Percentiles rank a stretch among this genome's conserved stretches.
Conservation (phyloP, 257 asterid genomes). For the Plantago elongata region DNA sequence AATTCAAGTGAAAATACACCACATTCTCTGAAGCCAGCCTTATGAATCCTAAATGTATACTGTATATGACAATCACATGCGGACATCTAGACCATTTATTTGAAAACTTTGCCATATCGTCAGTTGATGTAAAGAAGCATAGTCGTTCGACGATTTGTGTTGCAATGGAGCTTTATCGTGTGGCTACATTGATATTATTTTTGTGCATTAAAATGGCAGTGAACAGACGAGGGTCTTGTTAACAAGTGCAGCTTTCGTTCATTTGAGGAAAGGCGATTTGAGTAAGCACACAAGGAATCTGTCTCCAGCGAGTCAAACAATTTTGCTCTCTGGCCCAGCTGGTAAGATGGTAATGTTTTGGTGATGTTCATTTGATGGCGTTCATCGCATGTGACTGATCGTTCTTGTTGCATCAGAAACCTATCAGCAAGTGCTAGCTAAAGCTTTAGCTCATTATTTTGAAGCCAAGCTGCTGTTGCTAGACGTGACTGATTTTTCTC, state of each 20-base stretch:
- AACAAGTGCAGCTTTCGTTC: slow-evolving; percentile 72
- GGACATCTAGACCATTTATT: background rate
- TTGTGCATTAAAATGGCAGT: slow-evolving; percentile 31
- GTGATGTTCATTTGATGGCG: background rate
- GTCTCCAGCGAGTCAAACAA: slow-evolving; percentile 82
- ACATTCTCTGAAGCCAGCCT: too few relatives aligned
- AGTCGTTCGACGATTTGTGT: background rate
- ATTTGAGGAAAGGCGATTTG: slow-evolving; percentile 49
- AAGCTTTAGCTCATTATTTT: slow-evolving; percentile 75
- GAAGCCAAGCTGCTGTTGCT: slow-evolving; percentile 61
- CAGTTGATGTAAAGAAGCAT: background rate
- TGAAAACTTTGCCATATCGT: background rate
- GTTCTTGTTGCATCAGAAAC: slow-evolving; percentile 38
- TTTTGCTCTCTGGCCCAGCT: slow-evolving; percentile 80
- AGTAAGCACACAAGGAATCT: slow-evolving; percentile 64
- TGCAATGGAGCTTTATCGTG: background rate
- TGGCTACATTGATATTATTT: slow-evolving; percentile 14
- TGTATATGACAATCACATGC: too few relatives aligned
- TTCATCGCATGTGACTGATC: background rate
- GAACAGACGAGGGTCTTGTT: slow-evolving; percentile 67
- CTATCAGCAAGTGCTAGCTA: slow-evolving; percentile 78
- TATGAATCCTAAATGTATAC: too few relatives aligned
- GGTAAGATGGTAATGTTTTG: slow-evolving; percentile 40
- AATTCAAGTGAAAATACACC: too few relatives aligned
- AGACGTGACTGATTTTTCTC: slow-evolving; percentile 63